Evolutionary conservation across 1,284 basidiomycete species (phyloP), one percentile per base, ranked within the genome.

Genomic region (Ceratobasidium sp.): DNA sequence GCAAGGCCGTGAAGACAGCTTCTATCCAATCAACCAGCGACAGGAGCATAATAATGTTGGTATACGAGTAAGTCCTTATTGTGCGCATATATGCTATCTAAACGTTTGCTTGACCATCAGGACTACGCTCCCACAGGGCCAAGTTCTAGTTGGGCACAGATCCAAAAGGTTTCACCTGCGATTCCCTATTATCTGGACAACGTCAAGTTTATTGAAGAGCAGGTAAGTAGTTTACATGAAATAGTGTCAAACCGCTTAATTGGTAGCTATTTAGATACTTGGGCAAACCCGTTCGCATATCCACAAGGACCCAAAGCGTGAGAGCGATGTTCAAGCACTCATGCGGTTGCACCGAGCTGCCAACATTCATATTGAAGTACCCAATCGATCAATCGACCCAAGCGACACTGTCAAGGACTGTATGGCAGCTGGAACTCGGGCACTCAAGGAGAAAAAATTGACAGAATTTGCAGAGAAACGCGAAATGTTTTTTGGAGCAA

Each of bases 1-100:
- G 62, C 33, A n/a, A 14, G 62, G 62, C 10, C 62, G 41, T n/a
- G 38, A 3, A 16, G 62, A 65, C 16, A 65, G 62, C n/a, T 65
- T 65, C n/a, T 65, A 65, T 16, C 62, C 62, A 41, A n/a, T 65
- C 4, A n/a, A 65, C 38, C 62, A 65, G 62, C 41, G 62, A 27
- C 62, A 65, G 38, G 62, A 65, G 18, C 41, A 41, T 16, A 65
- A 65, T n/a, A 65, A 65, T 23, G 62, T 10, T 33, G 66, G 66
- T 10, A 52, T 68, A 20, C 23, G 66, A 16, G 50, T 68, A 10
- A 0, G 66, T n/a, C 1, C 4, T n/a, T 50, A 1, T 14, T 62
- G 5, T 60, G 16, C 33, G 33, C 60, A 23, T 55, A 55, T 55
- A 30, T 8, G 8, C 52, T 54, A n/a, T 30, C 27, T 30, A 48